phyloP scores from a whole-genome alignment of 2,329 filamentous ascomycete species.

The Fusarium drepaniforme region DNA sequence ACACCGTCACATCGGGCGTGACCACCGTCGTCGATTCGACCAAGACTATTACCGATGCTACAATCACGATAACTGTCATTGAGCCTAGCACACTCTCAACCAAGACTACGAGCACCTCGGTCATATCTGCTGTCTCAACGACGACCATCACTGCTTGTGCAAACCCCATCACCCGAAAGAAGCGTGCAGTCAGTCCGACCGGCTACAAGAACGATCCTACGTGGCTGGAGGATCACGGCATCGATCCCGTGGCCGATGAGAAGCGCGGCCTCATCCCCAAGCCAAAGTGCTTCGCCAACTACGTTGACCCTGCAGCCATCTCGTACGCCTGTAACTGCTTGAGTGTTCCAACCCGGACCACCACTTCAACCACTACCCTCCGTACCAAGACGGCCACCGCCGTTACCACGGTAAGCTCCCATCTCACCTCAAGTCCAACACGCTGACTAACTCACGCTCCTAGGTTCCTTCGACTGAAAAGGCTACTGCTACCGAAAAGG shows the following conservation, averaged over 20 bases:
- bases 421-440: not conserved
- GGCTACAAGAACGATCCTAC: not conserved
- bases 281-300: not conserved
- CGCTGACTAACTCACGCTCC: not conserved
- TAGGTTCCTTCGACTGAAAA: not conserved
- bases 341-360: not conserved
- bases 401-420: not conserved
- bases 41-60: not conserved
- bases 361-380: not conserved
- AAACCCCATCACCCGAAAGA: not conserved
- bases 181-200: not conserved
- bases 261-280: not conserved
- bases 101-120: not conserved
- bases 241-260: not conserved
- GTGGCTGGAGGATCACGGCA: not conserved
- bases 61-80: not conserved
- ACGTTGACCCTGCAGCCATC: not conserved
- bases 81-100: not conserved
- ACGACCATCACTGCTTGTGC: not conserved
- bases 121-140: not conserved
- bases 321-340: not conserved
- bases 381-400: not conserved
- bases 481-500: not conserved
- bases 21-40: not conserved
- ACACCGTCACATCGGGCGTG: not conserved